A percentile compares a stretch with the other conserved stretches of the same genome.
phyloP scores from a whole-genome alignment of 129 eudicot genomes.

The Pulicaria dysenterica region DNA sequence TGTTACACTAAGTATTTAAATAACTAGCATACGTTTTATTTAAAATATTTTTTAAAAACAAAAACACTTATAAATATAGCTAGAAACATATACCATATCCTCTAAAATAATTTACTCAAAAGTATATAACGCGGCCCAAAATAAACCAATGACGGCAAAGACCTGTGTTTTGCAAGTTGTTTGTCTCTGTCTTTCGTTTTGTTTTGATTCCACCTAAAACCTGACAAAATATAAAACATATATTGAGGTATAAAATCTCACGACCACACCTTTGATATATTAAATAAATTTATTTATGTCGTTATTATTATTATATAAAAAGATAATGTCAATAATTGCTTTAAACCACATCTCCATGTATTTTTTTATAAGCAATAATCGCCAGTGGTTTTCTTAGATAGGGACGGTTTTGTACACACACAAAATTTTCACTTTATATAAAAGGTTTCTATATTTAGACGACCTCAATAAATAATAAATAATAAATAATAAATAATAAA shows the following conservation, averaged over 20 bases:
- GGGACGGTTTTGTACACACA: slow-evolving; percentile 18
- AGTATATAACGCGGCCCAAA: too few species aligned
- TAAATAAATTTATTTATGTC: neutral
- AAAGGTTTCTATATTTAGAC: neutral
- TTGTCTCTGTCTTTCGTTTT: neutral
- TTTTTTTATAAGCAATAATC: slow-evolving; percentile 17
- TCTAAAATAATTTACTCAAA: too few species aligned
- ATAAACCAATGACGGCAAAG: too few species aligned
- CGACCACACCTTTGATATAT: slow-evolving; percentile 23
- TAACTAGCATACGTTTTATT: too few species aligned
- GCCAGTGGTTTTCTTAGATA: slow-evolving; percentile 29
- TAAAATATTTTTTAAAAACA: too few species aligned
- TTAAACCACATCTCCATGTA: slow-evolving; percentile 24
- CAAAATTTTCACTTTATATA: neutral
- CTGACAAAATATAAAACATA: slow-evolving; percentile 18
- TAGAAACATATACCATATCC: too few species aligned
- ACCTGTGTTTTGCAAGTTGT: slow-evolving; percentile 7
- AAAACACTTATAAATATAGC: too few species aligned
- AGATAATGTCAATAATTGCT: slow-evolving; percentile 32
- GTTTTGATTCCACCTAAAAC: slow-evolving; percentile 15
- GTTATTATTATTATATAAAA: slow-evolving; percentile 6
- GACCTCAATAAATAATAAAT: neutral
- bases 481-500: neutral
- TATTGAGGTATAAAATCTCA: slow-evolving; percentile 22
- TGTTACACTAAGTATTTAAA: too few species aligned